Conservation (phyloP, 352 stramenopile genomes). For the Phytophthora lateralis region DNA sequence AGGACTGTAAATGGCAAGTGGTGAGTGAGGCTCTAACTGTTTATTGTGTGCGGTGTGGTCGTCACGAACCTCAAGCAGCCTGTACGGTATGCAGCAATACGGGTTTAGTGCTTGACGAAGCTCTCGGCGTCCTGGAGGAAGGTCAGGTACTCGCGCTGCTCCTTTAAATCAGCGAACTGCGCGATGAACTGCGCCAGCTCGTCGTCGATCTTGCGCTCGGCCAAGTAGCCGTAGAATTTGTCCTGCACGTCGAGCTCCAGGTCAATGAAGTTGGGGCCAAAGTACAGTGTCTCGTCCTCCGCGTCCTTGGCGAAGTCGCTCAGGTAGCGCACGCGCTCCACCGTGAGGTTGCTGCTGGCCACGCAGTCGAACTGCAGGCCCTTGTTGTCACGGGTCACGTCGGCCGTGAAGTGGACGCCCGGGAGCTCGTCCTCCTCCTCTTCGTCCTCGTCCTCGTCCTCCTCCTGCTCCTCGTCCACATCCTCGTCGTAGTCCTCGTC, state of each 20-base stretch:
- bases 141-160: slow-evolving; percentile 84
- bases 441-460: slow-evolving; percentile 61
- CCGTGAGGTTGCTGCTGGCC: slow-evolving; percentile 79
- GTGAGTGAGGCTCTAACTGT: slow-evolving; percentile 24
- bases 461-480: slow-evolving; percentile 41
- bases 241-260: slow-evolving; percentile 87
- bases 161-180: slow-evolving; percentile 84
- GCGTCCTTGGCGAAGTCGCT: slow-evolving; percentile 54
- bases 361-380: slow-evolving; percentile 85
- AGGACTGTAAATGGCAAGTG: slow-evolving; percentile 25
- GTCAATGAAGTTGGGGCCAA: slow-evolving; percentile 82
- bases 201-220: slow-evolving; percentile 81
- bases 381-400: slow-evolving; percentile 73
- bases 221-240: slow-evolving; percentile 80
- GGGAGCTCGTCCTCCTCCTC: slow-evolving; percentile 73
- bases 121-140: slow-evolving; percentile 74
- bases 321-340: slow-evolving; percentile 79
- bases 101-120: slow-evolving; percentile 76
- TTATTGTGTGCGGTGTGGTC: slow-evolving; percentile 19
- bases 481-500: slow-evolving; percentile 63
- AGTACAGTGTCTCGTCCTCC: slow-evolving; percentile 75
- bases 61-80: slow-evolving; percentile 14
- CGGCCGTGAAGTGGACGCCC: slow-evolving; percentile 78
- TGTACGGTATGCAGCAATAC: slow-evolving; percentile 12
- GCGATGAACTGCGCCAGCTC: slow-evolving; percentile 86